These are phyloP conservation scores for Crithidia expoeki DNA, from an alignment of 208 protist genomes.

Conservation along the genomic window DNA sequence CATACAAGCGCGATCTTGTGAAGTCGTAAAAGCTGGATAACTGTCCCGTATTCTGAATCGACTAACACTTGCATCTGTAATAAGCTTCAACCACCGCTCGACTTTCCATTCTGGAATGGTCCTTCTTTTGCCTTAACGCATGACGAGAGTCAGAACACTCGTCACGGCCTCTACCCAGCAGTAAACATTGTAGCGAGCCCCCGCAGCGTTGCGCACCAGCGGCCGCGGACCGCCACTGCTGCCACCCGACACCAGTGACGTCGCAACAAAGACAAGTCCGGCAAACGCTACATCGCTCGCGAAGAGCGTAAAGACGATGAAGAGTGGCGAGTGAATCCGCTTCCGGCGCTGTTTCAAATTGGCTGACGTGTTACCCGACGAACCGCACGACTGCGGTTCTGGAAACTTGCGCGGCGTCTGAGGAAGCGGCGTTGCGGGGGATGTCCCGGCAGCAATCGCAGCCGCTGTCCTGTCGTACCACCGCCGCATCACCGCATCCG, in stretches of 20 bases:
- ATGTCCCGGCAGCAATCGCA: neutral
- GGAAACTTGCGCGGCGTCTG: neutral
- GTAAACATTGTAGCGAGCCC: constrained; percentile 22
- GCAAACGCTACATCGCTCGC: constrained; percentile 24
- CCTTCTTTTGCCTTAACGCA: neutral
- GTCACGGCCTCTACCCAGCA: constrained; percentile 26
- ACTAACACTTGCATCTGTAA: no score
- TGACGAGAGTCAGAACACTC: neutral
- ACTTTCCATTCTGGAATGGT: no score
- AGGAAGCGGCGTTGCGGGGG: neutral
- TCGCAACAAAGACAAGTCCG: constrained; percentile 13
- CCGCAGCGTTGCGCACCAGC: constrained; percentile 19
- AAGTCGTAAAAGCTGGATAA: no score
- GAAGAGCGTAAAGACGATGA: neutral
- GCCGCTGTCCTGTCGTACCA: constrained; percentile 14
- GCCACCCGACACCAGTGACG: constrained; percentile 2
- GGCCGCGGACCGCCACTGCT: neutral
- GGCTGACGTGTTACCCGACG: neutral
- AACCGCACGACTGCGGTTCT: neutral
- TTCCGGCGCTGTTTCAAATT: neutral
- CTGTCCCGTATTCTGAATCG: no score
- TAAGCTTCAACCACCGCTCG: neutral
- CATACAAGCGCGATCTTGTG: no score
- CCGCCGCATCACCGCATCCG: constrained; percentile 11
- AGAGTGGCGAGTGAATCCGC: constrained; percentile 10